Conservation (phyloP, 2,329 filamentous ascomycete species). For the Diplodia intermedia region DNA sequence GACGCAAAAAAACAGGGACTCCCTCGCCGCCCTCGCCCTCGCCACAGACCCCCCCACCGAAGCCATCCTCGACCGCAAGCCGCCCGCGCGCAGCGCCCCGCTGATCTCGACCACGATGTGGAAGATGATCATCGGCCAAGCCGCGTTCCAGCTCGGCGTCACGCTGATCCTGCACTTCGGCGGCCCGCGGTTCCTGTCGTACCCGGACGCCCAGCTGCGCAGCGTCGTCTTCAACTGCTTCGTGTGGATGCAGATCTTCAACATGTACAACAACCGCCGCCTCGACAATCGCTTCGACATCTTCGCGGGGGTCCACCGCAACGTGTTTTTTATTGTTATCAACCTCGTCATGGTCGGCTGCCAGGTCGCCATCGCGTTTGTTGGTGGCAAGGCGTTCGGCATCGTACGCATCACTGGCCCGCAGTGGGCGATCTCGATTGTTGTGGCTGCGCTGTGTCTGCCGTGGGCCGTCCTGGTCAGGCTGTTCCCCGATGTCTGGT, state of each 20-base stretch:
- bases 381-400: slow-evolving; percentile 81
- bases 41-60: slow-evolving; percentile 82
- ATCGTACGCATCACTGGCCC: slow-evolving; percentile 71
- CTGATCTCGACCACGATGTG: slow-evolving; percentile 84
- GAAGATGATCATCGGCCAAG: slow-evolving; percentile 77
- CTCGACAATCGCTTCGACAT: slow-evolving; percentile 96
- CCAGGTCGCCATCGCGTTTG: slow-evolving; percentile 87
- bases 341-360: slow-evolving; percentile 79
- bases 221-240: slow-evolving; percentile 97
- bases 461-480: slow-evolving; percentile 83
- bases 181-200: slow-evolving; percentile 64
- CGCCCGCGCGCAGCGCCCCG: slow-evolving; percentile 76
- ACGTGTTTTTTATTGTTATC: slow-evolving; percentile 91
- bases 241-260: slow-evolving; percentile 99
- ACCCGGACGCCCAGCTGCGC: slow-evolving; percentile 63
- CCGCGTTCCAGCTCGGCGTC: slow-evolving; percentile 79
- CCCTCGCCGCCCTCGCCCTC: slow-evolving; percentile 85
- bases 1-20: slow-evolving; percentile 55
- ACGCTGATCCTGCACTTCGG: slow-evolving; percentile 74
- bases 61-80: slow-evolving; percentile 79
- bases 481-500: slow-evolving; percentile 73
- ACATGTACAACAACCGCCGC: slow-evolving; percentile 95
- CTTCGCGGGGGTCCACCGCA: slow-evolving; percentile 83
- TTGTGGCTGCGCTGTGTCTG: slow-evolving; percentile 81
- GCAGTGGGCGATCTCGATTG: slow-evolving; percentile 87